These are phyloP conservation scores for Cladosporium sp. DNA, from an alignment of 2,329 filamentous ascomycete genomes.

Conservation along the genomic window DNA sequence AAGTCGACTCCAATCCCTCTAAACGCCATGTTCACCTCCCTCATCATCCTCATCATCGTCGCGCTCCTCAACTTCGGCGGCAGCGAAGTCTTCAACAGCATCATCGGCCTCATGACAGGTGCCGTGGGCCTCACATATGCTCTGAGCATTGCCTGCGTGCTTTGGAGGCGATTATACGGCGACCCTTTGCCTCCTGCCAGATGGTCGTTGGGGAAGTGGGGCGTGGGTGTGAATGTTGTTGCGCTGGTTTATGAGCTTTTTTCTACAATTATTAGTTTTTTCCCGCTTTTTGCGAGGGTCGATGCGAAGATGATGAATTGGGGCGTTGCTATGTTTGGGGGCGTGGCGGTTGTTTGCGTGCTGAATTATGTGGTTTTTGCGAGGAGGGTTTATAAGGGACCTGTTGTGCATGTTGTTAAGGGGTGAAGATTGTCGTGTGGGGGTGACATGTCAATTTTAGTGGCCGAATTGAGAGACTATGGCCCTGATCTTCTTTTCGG, in stretches of 20 bases:
- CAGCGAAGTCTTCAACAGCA: slow-evolving; percentile 39
- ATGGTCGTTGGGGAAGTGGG: slow-evolving; percentile 21
- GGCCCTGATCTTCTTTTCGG: no score
- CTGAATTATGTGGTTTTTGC: slow-evolving; percentile 18
- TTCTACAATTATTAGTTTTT: slow-evolving; percentile 24
- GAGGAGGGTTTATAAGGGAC: slow-evolving; percentile 18
- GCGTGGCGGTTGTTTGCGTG: slow-evolving; percentile 16
- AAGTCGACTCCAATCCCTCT: slow-evolving; percentile 24
- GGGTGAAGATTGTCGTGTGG: no score
- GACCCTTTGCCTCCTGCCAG: slow-evolving; percentile 22
- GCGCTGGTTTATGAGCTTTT: slow-evolving; percentile 20
- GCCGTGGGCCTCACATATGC: slow-evolving; percentile 33
- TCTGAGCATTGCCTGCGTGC: slow-evolving; percentile 23
- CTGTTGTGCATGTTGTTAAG: slow-evolving; percentile 14
- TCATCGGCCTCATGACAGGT: slow-evolving; percentile 35
- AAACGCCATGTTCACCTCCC: slow-evolving; percentile 24
- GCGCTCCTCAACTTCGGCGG: slow-evolving; percentile 32
- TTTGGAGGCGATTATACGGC: slow-evolving; percentile 23
- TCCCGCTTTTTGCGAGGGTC: slow-evolving; percentile 22
- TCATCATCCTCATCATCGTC: slow-evolving; percentile 24
- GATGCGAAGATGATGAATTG: slow-evolving; percentile 24
- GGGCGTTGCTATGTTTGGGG: slow-evolving; percentile 22
- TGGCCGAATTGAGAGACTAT: no score
- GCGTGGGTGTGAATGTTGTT: slow-evolving; percentile 21
- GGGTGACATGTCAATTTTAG: no score